phyloP scores from a whole-genome alignment of 257 asterid species.

The Misopates orontium region DNA sequence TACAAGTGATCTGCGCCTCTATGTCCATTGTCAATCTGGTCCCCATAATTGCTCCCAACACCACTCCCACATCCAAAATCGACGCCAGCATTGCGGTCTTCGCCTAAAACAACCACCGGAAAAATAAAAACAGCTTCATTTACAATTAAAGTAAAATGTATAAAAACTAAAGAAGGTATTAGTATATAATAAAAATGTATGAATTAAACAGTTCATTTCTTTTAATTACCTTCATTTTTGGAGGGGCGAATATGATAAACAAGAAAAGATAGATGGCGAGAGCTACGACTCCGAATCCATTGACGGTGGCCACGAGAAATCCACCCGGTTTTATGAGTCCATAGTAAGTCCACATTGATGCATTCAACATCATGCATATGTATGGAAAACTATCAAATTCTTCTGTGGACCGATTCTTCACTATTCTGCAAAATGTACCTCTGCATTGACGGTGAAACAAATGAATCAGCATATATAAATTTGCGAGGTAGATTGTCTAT shows the following conservation, averaged over 20 bases:
- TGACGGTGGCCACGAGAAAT: conserved; percentile 36
- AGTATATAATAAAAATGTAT: too few species aligned
- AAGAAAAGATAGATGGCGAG: conserved; percentile 30
- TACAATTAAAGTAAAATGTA: too few species aligned
- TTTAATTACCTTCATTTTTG: conserved; percentile 34
- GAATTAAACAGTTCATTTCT: too few species aligned
- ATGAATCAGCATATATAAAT: too few species aligned
- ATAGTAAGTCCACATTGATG: conserved; percentile 44
- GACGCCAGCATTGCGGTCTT: conserved; percentile 31
- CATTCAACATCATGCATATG: conserved; percentile 33
- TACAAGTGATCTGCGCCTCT: conserved; percentile 18
- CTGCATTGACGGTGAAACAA: conserved; percentile 22
- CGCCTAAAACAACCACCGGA: conserved; percentile 18
- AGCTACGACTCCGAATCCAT: conserved; percentile 34
- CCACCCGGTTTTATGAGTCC: conserved; percentile 35
- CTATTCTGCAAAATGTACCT: conserved; percentile 35
- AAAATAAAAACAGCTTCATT: background rate
- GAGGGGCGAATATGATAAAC: conserved; percentile 35
- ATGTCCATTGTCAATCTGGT: conserved; percentile 19
- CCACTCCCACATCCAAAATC: conserved; percentile 24
- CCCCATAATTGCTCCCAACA: conserved; percentile 25
- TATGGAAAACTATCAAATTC: conserved; percentile 40
- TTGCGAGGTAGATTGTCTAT: too few species aligned
- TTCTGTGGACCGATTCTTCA: conserved; percentile 28
- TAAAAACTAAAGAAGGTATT: too few species aligned